Percentiles rank a stretch among this genome's conserved stretches.
phyloP scores from a whole-genome alignment of 306 rosid species.

The Parietaria judaica region DNA sequence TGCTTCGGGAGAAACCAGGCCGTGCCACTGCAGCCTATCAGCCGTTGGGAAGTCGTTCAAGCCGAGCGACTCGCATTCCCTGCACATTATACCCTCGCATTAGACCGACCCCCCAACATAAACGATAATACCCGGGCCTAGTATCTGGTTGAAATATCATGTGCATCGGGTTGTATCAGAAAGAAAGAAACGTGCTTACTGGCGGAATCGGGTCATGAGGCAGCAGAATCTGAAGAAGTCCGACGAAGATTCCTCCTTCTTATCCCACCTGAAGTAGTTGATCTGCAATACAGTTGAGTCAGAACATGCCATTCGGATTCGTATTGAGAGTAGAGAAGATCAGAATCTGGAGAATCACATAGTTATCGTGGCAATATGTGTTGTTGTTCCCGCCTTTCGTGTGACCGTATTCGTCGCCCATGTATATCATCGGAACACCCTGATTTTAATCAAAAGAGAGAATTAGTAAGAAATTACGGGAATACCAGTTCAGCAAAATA shows the following conservation, averaged over 20 bases:
- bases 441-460: constrained; percentile 20
- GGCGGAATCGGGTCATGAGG: constrained; percentile 69
- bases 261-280: constrained; percentile 89
- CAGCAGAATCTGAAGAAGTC: constrained; percentile 81
- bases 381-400: constrained; percentile 99
- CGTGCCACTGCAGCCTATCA: constrained; percentile 92
- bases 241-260: constrained; percentile 62
- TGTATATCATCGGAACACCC: constrained; percentile 92
- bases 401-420: constrained; percentile 99
- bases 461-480: background rate
- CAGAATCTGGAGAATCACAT: constrained; percentile 42
- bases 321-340: constrained; percentile 10
- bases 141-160: too few relatives aligned
- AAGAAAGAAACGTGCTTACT: constrained; percentile 21
- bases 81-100: constrained; percentile 28
- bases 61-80: constrained; percentile 88
- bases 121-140: too few relatives aligned
- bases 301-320: constrained; percentile 14
- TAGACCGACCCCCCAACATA: constrained; percentile 8
- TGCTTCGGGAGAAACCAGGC: constrained; percentile 51
- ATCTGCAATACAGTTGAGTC: constrained; percentile 40
- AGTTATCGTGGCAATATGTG: constrained; percentile 90
- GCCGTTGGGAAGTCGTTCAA: constrained; percentile 81
- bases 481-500: background rate
- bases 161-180: too few relatives aligned